phyloP scores from a whole-genome alignment of 2,329 filamentous ascomycete genomes.

The Clonostachys rosea region DNA sequence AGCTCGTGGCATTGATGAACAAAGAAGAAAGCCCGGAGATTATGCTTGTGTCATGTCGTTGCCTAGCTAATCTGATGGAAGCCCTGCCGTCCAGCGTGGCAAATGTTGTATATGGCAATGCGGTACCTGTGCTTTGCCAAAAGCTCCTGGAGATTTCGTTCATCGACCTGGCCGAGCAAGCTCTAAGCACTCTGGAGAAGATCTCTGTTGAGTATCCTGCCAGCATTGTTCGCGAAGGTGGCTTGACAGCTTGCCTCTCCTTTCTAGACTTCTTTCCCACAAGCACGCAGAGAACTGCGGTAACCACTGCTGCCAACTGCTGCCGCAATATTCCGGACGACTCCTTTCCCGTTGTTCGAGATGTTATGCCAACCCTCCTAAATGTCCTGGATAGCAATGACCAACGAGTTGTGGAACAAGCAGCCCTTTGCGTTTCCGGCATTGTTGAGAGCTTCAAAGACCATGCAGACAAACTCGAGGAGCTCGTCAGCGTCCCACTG shows the following conservation, averaged over 20 bases:
- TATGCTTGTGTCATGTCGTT: constrained; percentile 94
- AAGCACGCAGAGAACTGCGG: constrained; percentile 91
- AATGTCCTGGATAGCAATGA: constrained; percentile 89
- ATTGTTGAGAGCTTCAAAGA: constrained; percentile 97
- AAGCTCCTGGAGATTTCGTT: constrained; percentile 95
- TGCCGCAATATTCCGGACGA: constrained; percentile 95
- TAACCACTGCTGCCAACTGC: constrained; percentile 96
- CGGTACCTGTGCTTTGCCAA: constrained; percentile 89
- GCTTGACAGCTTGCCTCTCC: constrained; percentile 89
- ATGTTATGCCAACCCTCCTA: constrained; percentile 94
- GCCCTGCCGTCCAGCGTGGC: constrained; percentile 87
- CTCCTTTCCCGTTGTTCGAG: constrained; percentile 83
- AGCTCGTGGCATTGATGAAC: constrained; percentile 87
- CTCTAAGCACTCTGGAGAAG: constrained; percentile 92
- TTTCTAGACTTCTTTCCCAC: constrained; percentile 98
- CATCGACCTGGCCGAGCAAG: constrained; percentile 96
- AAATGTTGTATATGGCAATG: constrained; percentile 95
- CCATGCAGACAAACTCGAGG: constrained; percentile 81
- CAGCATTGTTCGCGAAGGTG: constrained; percentile 92
- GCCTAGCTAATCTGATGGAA: constrained; percentile 96
- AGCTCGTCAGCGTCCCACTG: constrained; percentile 84
- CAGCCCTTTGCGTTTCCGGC: constrained; percentile 88
- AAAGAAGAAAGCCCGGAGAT: constrained; percentile 95
- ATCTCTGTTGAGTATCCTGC: constrained; percentile 95
- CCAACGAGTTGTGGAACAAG: constrained; percentile 95